Base-by-base conservation (phyloP, 2,329 filamentous ascomycete genomes). In the Fusarium sp. region DNA sequence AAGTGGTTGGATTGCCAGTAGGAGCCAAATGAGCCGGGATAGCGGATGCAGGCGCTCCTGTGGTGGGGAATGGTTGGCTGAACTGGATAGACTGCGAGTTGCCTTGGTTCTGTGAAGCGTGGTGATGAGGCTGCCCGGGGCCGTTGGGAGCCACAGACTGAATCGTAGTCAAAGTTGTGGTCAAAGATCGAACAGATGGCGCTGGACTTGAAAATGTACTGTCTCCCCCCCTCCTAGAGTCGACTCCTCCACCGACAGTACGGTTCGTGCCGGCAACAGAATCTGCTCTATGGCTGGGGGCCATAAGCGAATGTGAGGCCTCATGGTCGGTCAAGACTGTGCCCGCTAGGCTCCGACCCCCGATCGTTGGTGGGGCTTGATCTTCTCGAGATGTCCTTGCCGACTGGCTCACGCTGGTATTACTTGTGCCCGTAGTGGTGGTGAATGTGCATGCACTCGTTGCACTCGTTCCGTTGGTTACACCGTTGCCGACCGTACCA, bases 251-350 rank as follows among this genome's bases (percentile, higher is more conserved):
- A 29, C 88, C 90, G 4, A 86, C 83, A 9, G 92, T 94, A 40
- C 88, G 87, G 75, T 86, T 91, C 14, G 94, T 98, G 20, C 92
- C 94, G 20, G 93, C 88, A 22, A 89, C 79, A 4, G 88, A 90
- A 41, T 88, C 88, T 30, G 86, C 84, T 27, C 85, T 85, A 74
- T 96, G 93, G 30, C 94, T 97, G 44, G 92, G 89, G 16, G 92
- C 91, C 13, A 87, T 87, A 72, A 94, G 88, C 3, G 93, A 97
- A 65, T 89, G 87, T 12, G 91, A 85, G 2, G 91, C 91, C 70
- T 95, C 93, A 45, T 89, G 88, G 69, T 94, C 94, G 16, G 94
- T 97, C n/a, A 92, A 94, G 7, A 94, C 85, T 1, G 94, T 97
- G 4, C 91, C 91, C 7, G 92, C 91, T 57, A 89, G 86, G 24